phyloP scores from a whole-genome alignment of 257 asterid genomes.

The Ligustrum vulgare region DNA sequence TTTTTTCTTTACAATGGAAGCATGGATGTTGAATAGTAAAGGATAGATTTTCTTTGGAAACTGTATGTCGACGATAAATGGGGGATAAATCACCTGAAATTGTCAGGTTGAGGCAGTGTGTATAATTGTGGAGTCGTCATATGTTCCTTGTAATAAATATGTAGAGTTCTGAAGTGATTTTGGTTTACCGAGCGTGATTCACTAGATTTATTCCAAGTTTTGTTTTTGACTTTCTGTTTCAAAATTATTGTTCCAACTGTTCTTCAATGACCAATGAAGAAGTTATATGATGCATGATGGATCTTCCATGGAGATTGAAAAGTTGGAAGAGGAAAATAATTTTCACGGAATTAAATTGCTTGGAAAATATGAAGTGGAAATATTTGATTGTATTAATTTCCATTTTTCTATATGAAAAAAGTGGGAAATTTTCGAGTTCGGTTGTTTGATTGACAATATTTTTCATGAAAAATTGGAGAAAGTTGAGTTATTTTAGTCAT shows the following conservation, averaged over 20 bases:
- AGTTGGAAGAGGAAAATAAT: too few relatives aligned
- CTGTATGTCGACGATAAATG: slow-evolving; percentile 1
- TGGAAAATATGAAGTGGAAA: too few relatives aligned
- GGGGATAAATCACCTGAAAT: slow-evolving; percentile 13
- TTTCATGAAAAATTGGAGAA: too few relatives aligned
- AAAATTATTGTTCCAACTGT: not conserved
- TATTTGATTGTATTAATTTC: too few relatives aligned
- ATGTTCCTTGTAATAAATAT: slow-evolving; percentile 13
- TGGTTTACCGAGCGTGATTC: not conserved
- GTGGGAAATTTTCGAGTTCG: too few relatives aligned
- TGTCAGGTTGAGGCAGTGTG: slow-evolving; percentile 4
- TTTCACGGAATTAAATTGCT: too few relatives aligned
- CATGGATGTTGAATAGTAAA: slow-evolving; percentile 12
- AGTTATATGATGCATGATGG: not conserved
- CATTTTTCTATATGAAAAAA: too few relatives aligned
- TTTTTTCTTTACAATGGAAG: slow-evolving; percentile 12
- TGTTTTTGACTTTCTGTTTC: not conserved
- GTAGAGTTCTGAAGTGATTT: slow-evolving; percentile 11
- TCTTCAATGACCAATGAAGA: not conserved
- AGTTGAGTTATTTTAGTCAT: too few relatives aligned
- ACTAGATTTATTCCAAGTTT: not conserved
- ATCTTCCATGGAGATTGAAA: not conserved
- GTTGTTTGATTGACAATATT: too few relatives aligned
- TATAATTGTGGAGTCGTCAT: slow-evolving; percentile 33
- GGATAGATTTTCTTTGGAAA: not conserved